A percentile compares a stretch with the other conserved stretches of the same genome.
phyloP scores from a whole-genome alignment of 805 yeast genomes.

The Sugiyamaella lignohabitans region DNA sequence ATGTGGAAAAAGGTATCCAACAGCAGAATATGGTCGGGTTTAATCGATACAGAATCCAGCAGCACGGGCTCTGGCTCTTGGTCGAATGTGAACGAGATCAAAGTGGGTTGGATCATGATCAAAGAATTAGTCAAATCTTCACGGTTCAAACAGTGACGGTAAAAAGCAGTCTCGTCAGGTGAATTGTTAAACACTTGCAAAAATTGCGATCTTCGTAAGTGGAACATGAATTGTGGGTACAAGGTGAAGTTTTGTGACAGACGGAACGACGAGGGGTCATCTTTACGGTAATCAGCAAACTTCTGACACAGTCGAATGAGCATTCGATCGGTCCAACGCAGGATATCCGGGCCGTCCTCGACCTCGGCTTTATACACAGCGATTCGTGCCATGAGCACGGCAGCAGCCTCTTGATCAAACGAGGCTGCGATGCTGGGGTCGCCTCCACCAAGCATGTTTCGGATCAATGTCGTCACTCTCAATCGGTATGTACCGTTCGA shows the following conservation, averaged over 20 bases:
- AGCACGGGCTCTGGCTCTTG: conserved; percentile 86
- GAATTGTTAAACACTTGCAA: conserved; percentile 95
- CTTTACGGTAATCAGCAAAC: conserved; percentile 89
- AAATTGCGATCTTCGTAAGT: conserved; percentile 92
- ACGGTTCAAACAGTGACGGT: conserved; percentile 83
- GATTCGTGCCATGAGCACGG: conserved; percentile 84
- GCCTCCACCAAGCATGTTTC: conserved; percentile 48
- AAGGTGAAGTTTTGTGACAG: conserved; percentile 76
- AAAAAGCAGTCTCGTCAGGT: conserved; percentile 97
- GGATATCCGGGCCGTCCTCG: conserved; percentile 87
- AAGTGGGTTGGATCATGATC: conserved; percentile 96
- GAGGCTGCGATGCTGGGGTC: conserved; percentile 50
- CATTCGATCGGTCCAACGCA: conserved; percentile 92
- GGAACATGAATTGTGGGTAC: conserved; percentile 94
- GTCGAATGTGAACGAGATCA: conserved; percentile 76
- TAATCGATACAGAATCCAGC: conserved; percentile 86
- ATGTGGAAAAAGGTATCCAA: conserved; percentile 96
- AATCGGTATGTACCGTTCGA: conserved; percentile 85
- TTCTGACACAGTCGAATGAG: conserved; percentile 84
- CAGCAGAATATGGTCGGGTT: conserved; percentile 78
- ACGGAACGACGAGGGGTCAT: conserved; percentile 74
- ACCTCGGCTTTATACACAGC: conserved; percentile 77
- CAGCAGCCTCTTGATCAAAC: conserved; percentile 99
- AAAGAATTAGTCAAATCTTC: conserved; percentile 90
- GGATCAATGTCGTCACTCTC: conserved; percentile 80